Evolutionary conservation across 2,329 filamentous ascomycete species (phyloP), one percentile per base, ranked within the genome.

Genomic region (Xylaria digitata): DNA sequence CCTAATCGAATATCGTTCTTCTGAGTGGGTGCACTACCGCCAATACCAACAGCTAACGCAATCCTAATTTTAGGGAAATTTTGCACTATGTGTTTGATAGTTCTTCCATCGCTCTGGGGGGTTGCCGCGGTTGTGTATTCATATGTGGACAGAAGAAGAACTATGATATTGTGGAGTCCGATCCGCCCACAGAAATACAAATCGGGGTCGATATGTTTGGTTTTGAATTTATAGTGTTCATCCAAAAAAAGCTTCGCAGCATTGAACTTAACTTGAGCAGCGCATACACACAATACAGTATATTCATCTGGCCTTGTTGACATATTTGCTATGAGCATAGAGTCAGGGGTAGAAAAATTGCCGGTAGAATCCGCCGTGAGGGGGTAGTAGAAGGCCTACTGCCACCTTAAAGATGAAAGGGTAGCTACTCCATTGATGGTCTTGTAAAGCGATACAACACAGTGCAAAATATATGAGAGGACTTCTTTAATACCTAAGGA

Each of bases 1-100:
- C 43, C 43, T 46, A 46, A 46, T 9, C 11, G 43, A 21, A 46
- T 46, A 46, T 46, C 43, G 19, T 21, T 46, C 43, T 46, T 46
- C 19, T 46, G 43, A 9, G 43, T 46, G 6, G 43, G n/a, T 6
- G n/a, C 43, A 21, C 43, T n/a, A 46, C n/a, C 43, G 19, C 43
- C 43, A 46, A 46, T 11, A 21, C 43, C 43, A 5, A 46, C 43
- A 6, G 43, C 43, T 46, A 46, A 46, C 19, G 6, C 17, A 21
- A 21, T 46, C 19, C 43, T 46, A 21, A 46, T 46, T 19, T 46
- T 21, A 1, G 17, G 43, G 19, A 46, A 46, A 21, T 21, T n/a
- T 9, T 21, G 43, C n/a, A 46, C 6, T 9, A 46, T 21, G n/a
- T 7, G 6, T 46, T 46, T 21, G 17, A 46, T 46, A 46, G 43